A percentile compares a stretch with the other conserved stretches of the same genome.
These are phyloP conservation scores for Thinopyrum obtusiflorum DNA, from an alignment of 202 grass and related monocot genomes.

Conservation along the genomic window DNA sequence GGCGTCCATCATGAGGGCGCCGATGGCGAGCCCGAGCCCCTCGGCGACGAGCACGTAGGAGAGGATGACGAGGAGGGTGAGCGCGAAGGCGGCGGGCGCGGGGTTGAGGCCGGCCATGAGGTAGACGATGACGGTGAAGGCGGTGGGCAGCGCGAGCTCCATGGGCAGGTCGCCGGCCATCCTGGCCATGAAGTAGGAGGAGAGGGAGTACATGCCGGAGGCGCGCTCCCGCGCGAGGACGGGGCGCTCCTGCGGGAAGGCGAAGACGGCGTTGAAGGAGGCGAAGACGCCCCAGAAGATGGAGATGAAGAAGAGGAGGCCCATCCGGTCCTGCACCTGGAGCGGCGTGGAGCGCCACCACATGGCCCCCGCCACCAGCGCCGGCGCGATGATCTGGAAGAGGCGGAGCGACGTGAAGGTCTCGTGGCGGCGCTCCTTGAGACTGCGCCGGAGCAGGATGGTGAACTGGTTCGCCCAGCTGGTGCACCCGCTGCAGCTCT, in stretches of 20 bases:
- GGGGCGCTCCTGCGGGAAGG: slow-evolving; percentile 74
- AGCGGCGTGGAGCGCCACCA: slow-evolving; percentile 81
- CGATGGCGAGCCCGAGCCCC: slow-evolving; percentile 73
- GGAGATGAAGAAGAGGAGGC: slow-evolving; percentile 97
- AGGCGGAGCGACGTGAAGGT: slow-evolving; percentile 85
- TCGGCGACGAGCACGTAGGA: slow-evolving; percentile 78
- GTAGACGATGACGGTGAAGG: slow-evolving; percentile 73
- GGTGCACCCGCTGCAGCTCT: slow-evolving; percentile 47
- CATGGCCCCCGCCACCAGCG: slow-evolving; percentile 74
- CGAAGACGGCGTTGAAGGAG: slow-evolving; percentile 94
- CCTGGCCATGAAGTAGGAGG: slow-evolving; percentile 80
- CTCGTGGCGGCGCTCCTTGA: slow-evolving; percentile 90
- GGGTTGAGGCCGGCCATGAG: slow-evolving; percentile 87
- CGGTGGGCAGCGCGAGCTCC: slow-evolving; percentile 77
- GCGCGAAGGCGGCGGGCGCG: slow-evolving; percentile 50
- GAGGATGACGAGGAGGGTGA: slow-evolving; percentile 62
- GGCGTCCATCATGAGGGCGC: slow-evolving; percentile 84
- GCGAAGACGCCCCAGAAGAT: slow-evolving; percentile 99
- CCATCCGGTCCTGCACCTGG: slow-evolving; percentile 65
- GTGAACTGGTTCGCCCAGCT: slow-evolving; percentile 79
- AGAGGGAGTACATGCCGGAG: slow-evolving; percentile 87
- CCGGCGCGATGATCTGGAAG: slow-evolving; percentile 79
- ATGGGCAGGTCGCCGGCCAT: slow-evolving; percentile 86
- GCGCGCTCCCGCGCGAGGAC: slow-evolving; percentile 65
- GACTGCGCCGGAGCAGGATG: slow-evolving; percentile 74